Evolutionary conservation across 1,284 basidiomycete species (phyloP).

Genomic region (Ustilago bromivora): DNA sequence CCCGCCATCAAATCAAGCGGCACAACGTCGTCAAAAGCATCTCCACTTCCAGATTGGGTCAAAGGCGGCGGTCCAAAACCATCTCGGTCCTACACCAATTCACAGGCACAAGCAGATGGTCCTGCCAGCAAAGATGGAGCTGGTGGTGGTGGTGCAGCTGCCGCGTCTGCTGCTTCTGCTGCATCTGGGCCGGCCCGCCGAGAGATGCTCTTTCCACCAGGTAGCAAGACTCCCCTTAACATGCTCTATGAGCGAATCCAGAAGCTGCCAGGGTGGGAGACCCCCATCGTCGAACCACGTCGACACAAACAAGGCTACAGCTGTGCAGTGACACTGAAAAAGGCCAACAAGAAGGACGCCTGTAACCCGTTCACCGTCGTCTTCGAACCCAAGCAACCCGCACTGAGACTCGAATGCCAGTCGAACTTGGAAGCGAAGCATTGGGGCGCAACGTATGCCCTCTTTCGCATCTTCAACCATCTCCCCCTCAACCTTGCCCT

Average conservation of each 20-base stretch:
- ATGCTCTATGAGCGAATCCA: conserved; percentile 67
- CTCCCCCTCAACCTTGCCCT: conserved; percentile 63
- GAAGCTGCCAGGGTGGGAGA: conserved; percentile 66
- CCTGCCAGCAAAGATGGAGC: conserved; percentile 7
- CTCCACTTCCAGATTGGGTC: conserved; percentile 68
- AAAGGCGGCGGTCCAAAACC: conserved; percentile 62
- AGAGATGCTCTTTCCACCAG: conserved; percentile 66
- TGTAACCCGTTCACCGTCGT: conserved; percentile 59
- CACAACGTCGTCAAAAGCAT: conserved; percentile 66
- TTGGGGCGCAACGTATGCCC: conserved; percentile 69
- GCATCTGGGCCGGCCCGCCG: conserved; percentile 17
- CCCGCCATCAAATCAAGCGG: conserved; percentile 67
- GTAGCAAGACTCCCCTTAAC: conserved; percentile 69
- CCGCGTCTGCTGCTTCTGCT: conserved; percentile 7
- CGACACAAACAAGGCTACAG: conserved; percentile 56
- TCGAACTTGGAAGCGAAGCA: conserved; percentile 64
- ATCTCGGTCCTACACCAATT: conserved; percentile 57
- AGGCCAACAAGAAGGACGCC: conserved; percentile 66
- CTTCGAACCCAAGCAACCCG: conserved; percentile 66
- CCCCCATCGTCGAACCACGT: conserved; percentile 63
- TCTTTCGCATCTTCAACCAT: conserved; percentile 67
- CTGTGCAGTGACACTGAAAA: conserved; percentile 63
- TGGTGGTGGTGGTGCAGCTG: background rate
- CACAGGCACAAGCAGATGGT: conserved; percentile 27
- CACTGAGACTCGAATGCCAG: conserved; percentile 54